Percentiles rank a stretch among this genome's conserved stretches.
Evolutionary conservation across 176 grass and related monocot genomes (phyloP).

Genomic region (Sorghum bicolor): DNA sequence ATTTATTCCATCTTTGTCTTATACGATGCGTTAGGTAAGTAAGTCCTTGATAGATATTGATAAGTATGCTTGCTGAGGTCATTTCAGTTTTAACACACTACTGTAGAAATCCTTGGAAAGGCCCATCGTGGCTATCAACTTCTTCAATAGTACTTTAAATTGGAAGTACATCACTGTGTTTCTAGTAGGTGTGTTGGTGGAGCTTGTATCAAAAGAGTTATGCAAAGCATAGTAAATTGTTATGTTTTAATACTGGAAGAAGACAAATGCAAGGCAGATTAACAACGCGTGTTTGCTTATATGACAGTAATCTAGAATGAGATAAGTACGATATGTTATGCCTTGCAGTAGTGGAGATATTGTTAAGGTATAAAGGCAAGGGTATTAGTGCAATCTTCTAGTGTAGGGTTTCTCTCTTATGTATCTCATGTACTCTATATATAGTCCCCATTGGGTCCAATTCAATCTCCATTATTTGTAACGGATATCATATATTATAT

Average conservation of each 20-base stretch:
- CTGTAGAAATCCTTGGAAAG: background rate
- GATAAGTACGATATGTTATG: conserved; percentile 4
- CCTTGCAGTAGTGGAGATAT: background rate
- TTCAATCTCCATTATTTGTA: background rate
- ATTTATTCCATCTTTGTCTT: background rate
- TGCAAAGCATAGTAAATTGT: background rate
- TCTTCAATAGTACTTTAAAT: background rate
- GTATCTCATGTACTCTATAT: background rate
- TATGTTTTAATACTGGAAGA: conserved; percentile 1
- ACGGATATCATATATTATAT: background rate
- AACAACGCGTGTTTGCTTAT: background rate
- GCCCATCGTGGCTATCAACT: background rate
- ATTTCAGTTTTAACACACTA: conserved; percentile 15
- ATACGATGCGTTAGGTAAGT: background rate
- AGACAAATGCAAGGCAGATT: background rate
- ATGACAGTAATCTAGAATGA: background rate
- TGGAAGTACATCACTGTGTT: background rate
- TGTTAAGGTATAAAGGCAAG: background rate
- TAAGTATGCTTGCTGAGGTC: conserved; percentile 16
- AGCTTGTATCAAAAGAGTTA: background rate
- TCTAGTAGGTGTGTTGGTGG: background rate
- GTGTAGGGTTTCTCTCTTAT: background rate
- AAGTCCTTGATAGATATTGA: background rate
- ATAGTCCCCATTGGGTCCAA: background rate
- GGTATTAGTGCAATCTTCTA: background rate